These are phyloP conservation scores for Pontederia crassipes DNA, from an alignment of 176 grass and related monocot genomes.

Conservation along the genomic window DNA sequence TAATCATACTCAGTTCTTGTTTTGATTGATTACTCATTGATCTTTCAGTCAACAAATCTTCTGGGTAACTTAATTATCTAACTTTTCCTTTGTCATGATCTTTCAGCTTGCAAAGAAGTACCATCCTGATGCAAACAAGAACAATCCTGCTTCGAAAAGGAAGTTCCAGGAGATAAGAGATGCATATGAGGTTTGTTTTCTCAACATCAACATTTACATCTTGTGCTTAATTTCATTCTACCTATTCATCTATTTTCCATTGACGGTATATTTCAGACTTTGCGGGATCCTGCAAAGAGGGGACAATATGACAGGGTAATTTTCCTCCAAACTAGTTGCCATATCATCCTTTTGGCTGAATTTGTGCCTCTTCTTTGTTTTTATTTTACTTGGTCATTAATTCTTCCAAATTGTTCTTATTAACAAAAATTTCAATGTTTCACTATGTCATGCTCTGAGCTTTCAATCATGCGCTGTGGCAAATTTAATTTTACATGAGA, in stretches of 20 bases:
- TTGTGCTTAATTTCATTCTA: conserved; percentile 8
- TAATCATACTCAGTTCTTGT: too few relatives aligned
- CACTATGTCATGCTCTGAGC: too few relatives aligned
- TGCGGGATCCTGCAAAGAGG: conserved; percentile 77
- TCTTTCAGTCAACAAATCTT: too few relatives aligned
- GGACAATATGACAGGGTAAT: conserved; percentile 77
- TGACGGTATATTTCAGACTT: conserved; percentile 38
- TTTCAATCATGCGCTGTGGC: too few relatives aligned
- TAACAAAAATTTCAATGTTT: too few relatives aligned
- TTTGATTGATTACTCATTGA: too few relatives aligned
- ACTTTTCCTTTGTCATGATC: not conserved
- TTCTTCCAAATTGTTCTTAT: too few relatives aligned
- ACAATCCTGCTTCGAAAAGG: conserved; percentile 58
- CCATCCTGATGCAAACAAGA: conserved; percentile 83
- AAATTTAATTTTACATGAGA: too few relatives aligned
- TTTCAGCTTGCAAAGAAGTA: conserved; percentile 92
- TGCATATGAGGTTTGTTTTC: conserved; percentile 78
- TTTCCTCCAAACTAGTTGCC: not conserved
- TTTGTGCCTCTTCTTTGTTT: conserved; percentile 21
- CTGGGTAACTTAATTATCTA: not conserved
- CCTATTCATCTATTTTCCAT: conserved; percentile 22
- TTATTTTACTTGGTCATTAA: too few relatives aligned
- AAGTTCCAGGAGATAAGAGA: conserved; percentile 94
- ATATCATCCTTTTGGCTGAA: not conserved
- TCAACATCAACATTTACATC: conserved; percentile 13